phyloP scores from a whole-genome alignment of 1,139 yeast species.

The Geotrichum citri-aurantii region DNA sequence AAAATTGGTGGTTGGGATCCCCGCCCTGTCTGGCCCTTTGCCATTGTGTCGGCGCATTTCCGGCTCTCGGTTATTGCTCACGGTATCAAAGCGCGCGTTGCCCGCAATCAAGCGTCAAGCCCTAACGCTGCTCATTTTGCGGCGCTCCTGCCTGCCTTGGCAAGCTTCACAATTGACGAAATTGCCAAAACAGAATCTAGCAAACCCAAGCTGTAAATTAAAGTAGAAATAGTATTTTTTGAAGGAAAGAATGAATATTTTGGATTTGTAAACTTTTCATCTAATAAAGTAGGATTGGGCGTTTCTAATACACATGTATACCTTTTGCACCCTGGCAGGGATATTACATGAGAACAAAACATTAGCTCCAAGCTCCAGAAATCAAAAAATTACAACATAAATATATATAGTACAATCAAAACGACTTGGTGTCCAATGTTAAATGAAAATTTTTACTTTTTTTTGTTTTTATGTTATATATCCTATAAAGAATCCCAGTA shows the following conservation, averaged over 20 bases:
- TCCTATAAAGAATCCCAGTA: neutral
- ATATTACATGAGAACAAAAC: no score
- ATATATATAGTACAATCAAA: no score
- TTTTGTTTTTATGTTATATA: neutral
- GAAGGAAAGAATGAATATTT: neutral
- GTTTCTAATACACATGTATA: no score
- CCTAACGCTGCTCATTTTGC: constrained; percentile 49
- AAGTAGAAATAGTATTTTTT: neutral
- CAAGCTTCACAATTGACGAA: constrained; percentile 35
- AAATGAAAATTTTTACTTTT: no score
- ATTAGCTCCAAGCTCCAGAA: no score
- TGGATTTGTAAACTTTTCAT: neutral
- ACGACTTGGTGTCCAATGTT: no score
- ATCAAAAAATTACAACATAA: no score
- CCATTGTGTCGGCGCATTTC: constrained; percentile 54
- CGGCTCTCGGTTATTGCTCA: constrained; percentile 59
- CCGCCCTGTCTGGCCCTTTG: constrained; percentile 45
- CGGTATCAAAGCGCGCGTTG: constrained; percentile 60
- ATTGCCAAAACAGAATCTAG: constrained; percentile 20
- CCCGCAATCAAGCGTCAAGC: constrained; percentile 55
- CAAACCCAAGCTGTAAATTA: constrained; percentile 11
- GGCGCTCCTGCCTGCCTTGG: constrained; percentile 42
- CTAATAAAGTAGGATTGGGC: neutral
- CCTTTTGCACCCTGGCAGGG: no score
- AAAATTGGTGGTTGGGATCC: constrained; percentile 34